Base-by-base conservation (phyloP, 2,329 filamentous ascomycete species). In the Fusarium napiforme region DNA sequence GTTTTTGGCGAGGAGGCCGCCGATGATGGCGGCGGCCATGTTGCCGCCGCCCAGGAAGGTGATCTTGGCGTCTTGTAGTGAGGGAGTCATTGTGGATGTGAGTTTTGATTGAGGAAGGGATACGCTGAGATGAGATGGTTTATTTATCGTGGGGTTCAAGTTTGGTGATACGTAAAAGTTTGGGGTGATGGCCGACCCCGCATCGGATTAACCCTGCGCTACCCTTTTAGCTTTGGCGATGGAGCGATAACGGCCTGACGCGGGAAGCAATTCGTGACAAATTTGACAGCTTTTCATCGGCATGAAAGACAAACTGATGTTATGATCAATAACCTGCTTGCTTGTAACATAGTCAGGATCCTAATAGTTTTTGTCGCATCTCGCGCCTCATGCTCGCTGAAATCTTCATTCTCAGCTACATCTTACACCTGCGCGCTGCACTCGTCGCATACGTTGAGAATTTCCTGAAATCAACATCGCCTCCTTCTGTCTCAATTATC, bases 21-120 rank as follows among this genome's bases (percentile, higher is more conserved):
- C 83, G 71, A 87, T 87, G 74, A 87, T 87, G 82, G 86, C 86
- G 60, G 82, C 82, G 65, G 84, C 85, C 86, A 87, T 87, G 81
- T 87, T 87, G 74, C 86, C 86, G 69, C 86, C 86, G 66, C 84
- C 84, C 53, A 83, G 79, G 69, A 83, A 83, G 75, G 77, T 78
- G 66, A 84, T 75, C 64, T 81, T 81, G 64, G 80, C 79, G 37
- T 77, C 72, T 63, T 79, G 56, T 57, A 83, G 78, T 28, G 69
- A 69, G 30, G 76, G 67, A 46, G 78, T 71, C 78, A 80, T 80
- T 43, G 39, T 69, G 52, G 39, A 8, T 62, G 23, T 23, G 37
- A 39, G 19, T 39, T 39, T 12, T 21, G 19, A 21, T 39, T 21
- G 19, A 39, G 18, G 36, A 21, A 39, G 37, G 19, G 37, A 39